Percentiles rank a stretch among this genome's conserved stretches.
Conservation (phyloP, 306 rosid genomes). For the Alnus glutinosa region DNA sequence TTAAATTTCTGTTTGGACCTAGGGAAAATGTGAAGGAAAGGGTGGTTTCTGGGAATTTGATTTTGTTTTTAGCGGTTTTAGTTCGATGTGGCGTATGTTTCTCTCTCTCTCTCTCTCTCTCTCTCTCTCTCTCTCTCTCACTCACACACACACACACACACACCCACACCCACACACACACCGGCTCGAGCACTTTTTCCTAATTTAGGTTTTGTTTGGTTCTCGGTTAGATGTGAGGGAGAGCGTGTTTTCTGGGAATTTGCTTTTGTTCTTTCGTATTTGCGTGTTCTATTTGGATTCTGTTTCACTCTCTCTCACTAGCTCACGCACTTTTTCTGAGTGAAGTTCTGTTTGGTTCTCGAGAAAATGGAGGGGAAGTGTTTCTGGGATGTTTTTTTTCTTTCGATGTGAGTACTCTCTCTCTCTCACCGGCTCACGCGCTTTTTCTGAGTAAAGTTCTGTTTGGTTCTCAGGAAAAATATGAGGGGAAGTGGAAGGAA, state of each 20-base stretch:
- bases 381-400: neutral
- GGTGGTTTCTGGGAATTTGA: neutral
- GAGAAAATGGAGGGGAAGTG: neutral
- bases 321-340: neutral
- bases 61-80: neutral
- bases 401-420: too few species aligned
- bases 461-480: neutral
- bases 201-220: neutral
- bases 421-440: neutral
- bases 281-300: neutral
- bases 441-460: neutral
- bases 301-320: neutral
- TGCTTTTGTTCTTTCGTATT: neutral
- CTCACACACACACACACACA: neutral
- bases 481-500: too few species aligned
- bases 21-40: neutral
- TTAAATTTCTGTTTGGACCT: neutral
- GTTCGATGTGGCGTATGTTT: neutral
- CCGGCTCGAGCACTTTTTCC: neutral
- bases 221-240: neutral
- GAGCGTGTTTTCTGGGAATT: neutral
- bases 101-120: neutral
- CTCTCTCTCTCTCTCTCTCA: neutral
- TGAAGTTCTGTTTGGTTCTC: neutral
- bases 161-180: neutral